A percentile compares a stretch with the other conserved stretches of the same genome.
These are phyloP conservation scores for Aspergillus pseudotamarii DNA, from an alignment of 2,329 filamentous ascomycete genomes.

Conservation along the genomic window DNA sequence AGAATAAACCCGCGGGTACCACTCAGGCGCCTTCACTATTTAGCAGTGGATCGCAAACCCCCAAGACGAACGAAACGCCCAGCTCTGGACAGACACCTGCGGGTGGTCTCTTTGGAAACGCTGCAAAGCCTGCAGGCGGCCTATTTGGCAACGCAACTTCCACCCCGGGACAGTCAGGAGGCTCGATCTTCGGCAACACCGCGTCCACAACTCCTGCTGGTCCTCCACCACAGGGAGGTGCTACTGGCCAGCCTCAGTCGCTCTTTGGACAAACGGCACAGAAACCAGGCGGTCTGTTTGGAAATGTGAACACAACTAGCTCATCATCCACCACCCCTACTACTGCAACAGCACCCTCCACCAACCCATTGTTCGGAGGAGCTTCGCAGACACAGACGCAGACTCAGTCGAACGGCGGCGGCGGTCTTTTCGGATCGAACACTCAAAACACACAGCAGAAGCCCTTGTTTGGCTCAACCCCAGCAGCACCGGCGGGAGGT, in stretches of 20 bases:
- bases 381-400: constrained; percentile 22
- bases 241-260: constrained; percentile 32
- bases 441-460: constrained; percentile 28
- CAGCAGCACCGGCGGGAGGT: constrained; percentile 20
- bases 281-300: constrained; percentile 34
- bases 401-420: constrained; percentile 27
- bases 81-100: constrained; percentile 34
- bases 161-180: constrained; percentile 42
- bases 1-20: constrained; percentile 27
- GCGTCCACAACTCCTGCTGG: constrained; percentile 55
- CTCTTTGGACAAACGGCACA: constrained; percentile 30
- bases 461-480: constrained; percentile 30
- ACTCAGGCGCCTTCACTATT: constrained; percentile 32
- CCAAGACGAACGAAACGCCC: constrained; percentile 38
- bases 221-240: constrained; percentile 44
- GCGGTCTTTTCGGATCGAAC: constrained; percentile 33
- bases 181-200: constrained; percentile 41
- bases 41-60: constrained; percentile 36
- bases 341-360: constrained; percentile 23
- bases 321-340: constrained; percentile 29
- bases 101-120: constrained; percentile 38
- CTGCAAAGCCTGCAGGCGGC: constrained; percentile 26
- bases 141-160: constrained; percentile 40
- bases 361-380: constrained; percentile 24
- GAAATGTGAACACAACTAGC: constrained; percentile 29